Conservation (phyloP, 768 basidiomycete genomes). For the Hericium erinaceus region DNA sequence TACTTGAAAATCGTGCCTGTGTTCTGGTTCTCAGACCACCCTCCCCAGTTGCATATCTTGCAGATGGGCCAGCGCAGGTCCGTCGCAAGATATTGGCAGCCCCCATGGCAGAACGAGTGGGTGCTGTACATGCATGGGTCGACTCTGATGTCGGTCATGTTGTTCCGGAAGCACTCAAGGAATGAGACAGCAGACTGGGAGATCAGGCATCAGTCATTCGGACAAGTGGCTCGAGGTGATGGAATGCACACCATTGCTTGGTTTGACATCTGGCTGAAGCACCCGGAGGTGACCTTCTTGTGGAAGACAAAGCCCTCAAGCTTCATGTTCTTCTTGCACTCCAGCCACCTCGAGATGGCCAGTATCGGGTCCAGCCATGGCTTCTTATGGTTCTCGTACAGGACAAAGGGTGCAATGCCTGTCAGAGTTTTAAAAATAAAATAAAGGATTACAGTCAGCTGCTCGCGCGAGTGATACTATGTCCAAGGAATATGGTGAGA, state of each 20-base stretch:
- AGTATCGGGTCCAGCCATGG: slow-evolving; percentile 12
- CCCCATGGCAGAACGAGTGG: slow-evolving; percentile 32
- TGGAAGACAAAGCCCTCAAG: slow-evolving; percentile 13
- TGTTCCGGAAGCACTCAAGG: slow-evolving; percentile 30
- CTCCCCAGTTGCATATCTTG: slow-evolving; percentile 37
- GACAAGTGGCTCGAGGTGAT: background rate
- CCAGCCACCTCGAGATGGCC: slow-evolving; percentile 17
- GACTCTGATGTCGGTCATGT: slow-evolving; percentile 29
- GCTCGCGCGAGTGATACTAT: background rate
- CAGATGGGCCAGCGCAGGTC: slow-evolving; percentile 26
- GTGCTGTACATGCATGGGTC: slow-evolving; percentile 31
- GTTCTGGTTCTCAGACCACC: slow-evolving; percentile 30
- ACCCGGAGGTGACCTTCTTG: too few species aligned
- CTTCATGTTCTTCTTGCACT: background rate
- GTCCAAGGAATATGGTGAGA: background rate
- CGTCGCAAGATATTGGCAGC: slow-evolving; percentile 30
- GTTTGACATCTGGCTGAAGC: too few species aligned
- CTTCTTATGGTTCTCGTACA: slow-evolving; percentile 7
- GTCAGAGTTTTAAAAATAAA: background rate
- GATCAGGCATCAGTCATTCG: background rate
- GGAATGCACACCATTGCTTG: too few species aligned
- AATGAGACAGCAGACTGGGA: slow-evolving; percentile 27
- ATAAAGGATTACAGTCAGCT: background rate
- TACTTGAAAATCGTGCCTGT: slow-evolving; percentile 34
- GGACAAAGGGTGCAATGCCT: slow-evolving; percentile 15